Evolutionary conservation across 352 stramenopile species (phyloP).

Genomic region (Thalassiosira livingstoniorum): DNA sequence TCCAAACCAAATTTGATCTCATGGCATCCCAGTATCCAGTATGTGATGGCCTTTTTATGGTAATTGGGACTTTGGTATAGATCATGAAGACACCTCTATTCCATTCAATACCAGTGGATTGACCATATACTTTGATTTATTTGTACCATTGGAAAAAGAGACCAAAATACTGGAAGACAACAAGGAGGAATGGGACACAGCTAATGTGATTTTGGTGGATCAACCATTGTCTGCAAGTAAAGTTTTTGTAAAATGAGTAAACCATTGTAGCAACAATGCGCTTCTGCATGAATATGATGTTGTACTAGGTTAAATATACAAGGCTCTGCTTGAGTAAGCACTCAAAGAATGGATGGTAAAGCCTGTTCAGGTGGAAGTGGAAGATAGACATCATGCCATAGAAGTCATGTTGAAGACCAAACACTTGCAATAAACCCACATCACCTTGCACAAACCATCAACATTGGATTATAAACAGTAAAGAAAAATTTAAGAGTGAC

Average conservation of each 20-base stretch:
- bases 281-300: not conserved
- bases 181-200: conserved; percentile 19
- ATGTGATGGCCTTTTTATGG: conserved; percentile 38
- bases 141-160: conserved; percentile 15
- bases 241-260: not conserved
- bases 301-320: not conserved
- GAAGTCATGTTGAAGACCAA: not conserved
- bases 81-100: conserved; percentile 15
- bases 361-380: not conserved
- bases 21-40: conserved; percentile 36
- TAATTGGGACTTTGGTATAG: conserved; percentile 2
- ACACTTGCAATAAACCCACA: conserved; percentile 6
- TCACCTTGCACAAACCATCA: conserved; percentile 1
- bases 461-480: conserved; percentile 16
- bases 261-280: not conserved
- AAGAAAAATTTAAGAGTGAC: conserved; percentile 13
- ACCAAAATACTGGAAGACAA: conserved; percentile 21
- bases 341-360: not conserved
- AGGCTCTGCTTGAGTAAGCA: not conserved
- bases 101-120: conserved; percentile 7
- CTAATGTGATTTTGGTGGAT: not conserved
- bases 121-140: conserved; percentile 17
- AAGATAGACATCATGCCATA: no score
- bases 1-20: conserved; percentile 53
- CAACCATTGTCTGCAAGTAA: not conserved